Conservation (phyloP, 208 protist genomes). For the Leishmania tarentolae region DNA sequence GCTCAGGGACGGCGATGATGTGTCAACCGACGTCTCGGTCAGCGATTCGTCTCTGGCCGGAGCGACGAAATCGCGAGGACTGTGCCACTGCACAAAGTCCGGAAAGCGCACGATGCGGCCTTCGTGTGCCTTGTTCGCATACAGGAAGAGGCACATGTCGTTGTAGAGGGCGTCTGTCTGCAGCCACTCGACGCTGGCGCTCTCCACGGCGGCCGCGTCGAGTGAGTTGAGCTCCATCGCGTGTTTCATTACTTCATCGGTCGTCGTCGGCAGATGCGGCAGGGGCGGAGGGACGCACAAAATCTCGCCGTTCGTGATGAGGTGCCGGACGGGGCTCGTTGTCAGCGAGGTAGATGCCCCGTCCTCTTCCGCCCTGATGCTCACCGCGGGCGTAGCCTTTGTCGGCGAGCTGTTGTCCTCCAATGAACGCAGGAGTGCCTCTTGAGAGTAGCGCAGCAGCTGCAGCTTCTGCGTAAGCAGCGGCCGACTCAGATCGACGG, state of each 20-base stretch:
- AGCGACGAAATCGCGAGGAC: constrained; percentile 73
- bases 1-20: background rate
- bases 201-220: constrained; percentile 34
- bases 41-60: background rate
- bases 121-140: constrained; percentile 65
- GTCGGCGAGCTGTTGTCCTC: background rate
- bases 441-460: constrained; percentile 63
- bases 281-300: constrained; percentile 57
- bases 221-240: constrained; percentile 51
- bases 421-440: constrained; percentile 31
- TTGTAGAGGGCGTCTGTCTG: constrained; percentile 71
- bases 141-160: constrained; percentile 90
- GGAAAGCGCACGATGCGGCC: constrained; percentile 81
- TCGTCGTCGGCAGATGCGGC: constrained; percentile 58
- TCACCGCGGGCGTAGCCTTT: background rate
- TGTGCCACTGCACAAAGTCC: constrained; percentile 90
- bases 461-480: constrained; percentile 86
- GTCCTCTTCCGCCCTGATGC: background rate
- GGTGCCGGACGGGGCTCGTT: constrained; percentile 6
- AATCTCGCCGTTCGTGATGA: constrained; percentile 71
- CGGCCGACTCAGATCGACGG: constrained; percentile 43
- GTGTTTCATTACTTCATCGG: constrained; percentile 64
- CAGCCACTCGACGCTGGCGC: constrained; percentile 41
- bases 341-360: background rate
- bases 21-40: background rate